phyloP scores from a whole-genome alignment of 2,329 filamentous ascomycete genomes.

The Pyrenophora teres region DNA sequence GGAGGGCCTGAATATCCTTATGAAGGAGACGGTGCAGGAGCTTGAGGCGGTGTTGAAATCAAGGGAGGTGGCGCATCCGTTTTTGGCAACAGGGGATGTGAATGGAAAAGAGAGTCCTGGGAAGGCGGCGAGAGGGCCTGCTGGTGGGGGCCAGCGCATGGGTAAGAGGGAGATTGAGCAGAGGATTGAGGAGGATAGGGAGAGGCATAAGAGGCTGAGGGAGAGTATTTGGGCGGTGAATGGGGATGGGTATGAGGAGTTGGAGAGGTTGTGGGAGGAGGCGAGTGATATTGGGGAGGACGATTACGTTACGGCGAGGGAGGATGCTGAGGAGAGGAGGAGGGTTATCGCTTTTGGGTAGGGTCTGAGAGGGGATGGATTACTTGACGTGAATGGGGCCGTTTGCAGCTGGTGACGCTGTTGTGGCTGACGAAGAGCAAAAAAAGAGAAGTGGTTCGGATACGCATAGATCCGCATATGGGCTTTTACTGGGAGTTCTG shows the following conservation, averaged over 20 bases:
- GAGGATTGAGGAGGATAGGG: conserved; percentile 93
- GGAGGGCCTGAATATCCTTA: conserved; percentile 71
- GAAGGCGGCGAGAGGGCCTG: conserved; percentile 1
- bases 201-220: conserved; percentile 86
- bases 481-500: conserved; percentile 7
- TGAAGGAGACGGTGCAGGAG: conserved; percentile 74
- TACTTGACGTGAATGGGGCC: too few relatives aligned
- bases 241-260: conserved; percentile 65
- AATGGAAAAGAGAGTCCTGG: conserved; percentile 18
- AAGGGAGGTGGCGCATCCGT: conserved; percentile 60
- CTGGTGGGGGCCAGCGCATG: conserved; percentile 56
- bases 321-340: conserved; percentile 68
- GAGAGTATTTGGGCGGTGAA: conserved; percentile 93
- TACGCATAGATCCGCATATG: neutral
- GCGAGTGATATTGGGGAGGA: conserved; percentile 86
- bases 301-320: conserved; percentile 74
- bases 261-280: conserved; percentile 83
- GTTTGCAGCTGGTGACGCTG: neutral
- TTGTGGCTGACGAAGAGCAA: neutral
- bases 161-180: conserved; percentile 93
- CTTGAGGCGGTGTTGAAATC: conserved; percentile 84
- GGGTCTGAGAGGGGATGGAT: neutral
- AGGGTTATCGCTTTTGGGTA: conserved; percentile 52
- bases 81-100: conserved; percentile 14
- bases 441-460: neutral